These are phyloP conservation scores for Xylariales sp. DNA, from an alignment of 2,329 filamentous ascomycete genomes.

Conservation along the genomic window DNA sequence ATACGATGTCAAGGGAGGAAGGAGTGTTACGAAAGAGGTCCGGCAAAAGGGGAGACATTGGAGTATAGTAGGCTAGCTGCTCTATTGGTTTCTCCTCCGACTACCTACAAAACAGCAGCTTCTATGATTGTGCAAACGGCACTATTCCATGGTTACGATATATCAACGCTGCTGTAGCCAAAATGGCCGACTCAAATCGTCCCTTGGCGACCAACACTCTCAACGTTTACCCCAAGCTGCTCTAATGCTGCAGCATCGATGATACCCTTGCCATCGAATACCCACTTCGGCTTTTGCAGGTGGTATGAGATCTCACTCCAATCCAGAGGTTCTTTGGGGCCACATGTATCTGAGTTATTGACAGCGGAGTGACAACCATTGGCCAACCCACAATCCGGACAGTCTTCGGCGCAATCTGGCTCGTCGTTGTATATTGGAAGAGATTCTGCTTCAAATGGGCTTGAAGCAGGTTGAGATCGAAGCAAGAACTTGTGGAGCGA, in stretches of 20 bases:
- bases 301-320: conserved; percentile 44
- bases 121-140: no score
- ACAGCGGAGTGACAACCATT: conserved; percentile 35
- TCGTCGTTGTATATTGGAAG: conserved; percentile 39
- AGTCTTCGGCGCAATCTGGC: conserved; percentile 40
- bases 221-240: conserved; percentile 46
- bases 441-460: conserved; percentile 33
- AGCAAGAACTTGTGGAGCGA: conserved; percentile 43
- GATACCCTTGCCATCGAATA: conserved; percentile 53
- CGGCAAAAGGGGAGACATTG: no score
- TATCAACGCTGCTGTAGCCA: no score
- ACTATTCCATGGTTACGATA: no score
- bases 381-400: conserved; percentile 46
- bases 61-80: no score
- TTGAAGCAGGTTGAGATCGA: conserved; percentile 19
- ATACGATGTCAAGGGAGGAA: no score
- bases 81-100: no score
- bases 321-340: conserved; percentile 43
- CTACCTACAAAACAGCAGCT: no score
- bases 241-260: conserved; percentile 44
- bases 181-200: not conserved
- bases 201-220: conserved; percentile 45
- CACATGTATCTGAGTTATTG: conserved; percentile 40
- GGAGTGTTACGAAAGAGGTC: no score
- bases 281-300: conserved; percentile 50